These are phyloP conservation scores for Toxoplasma gondii DNA, from an alignment of 169 alveolate species.

Conservation along the genomic window DNA sequence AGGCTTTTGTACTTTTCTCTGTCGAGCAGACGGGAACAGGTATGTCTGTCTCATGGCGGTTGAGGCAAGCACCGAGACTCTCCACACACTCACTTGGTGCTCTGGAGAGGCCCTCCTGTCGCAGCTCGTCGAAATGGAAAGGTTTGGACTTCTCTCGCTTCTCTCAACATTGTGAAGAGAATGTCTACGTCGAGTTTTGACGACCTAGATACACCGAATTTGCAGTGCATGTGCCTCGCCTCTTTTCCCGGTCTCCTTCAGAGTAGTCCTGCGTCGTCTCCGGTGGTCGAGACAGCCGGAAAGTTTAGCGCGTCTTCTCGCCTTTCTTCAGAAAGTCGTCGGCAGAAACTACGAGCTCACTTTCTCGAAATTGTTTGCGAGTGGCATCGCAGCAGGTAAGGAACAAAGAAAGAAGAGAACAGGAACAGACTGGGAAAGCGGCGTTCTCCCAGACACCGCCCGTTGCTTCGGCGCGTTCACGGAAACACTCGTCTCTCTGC, in stretches of 20 bases:
- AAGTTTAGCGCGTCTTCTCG: background rate
- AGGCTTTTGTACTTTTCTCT: too few species aligned
- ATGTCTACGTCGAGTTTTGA: too few species aligned
- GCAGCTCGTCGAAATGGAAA: too few species aligned
- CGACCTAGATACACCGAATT: too few species aligned
- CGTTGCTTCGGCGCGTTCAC: background rate
- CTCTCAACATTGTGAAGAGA: too few species aligned
- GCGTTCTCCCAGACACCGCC: background rate
- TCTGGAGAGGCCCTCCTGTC: too few species aligned
- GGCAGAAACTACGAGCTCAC: constrained; percentile 40
- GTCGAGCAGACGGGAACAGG: too few species aligned
- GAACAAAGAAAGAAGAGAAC: background rate
- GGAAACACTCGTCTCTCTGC: background rate
- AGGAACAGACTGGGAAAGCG: too few species aligned
- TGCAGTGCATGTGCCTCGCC: background rate
- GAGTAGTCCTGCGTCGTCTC: constrained; percentile 37
- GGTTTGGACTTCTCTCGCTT: too few species aligned
- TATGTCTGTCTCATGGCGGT: too few species aligned
- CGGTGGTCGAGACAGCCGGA: background rate
- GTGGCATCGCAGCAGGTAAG: background rate
- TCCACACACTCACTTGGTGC: too few species aligned
- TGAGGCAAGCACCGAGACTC: too few species aligned
- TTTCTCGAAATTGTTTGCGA: constrained; percentile 3
- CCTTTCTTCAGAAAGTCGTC: constrained; percentile 21
- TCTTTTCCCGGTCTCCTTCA: background rate